Percentiles rank a stretch among this genome's conserved stretches.
Conservation (phyloP, 768 basidiomycete species). For the Fomitopsis serialis region DNA sequence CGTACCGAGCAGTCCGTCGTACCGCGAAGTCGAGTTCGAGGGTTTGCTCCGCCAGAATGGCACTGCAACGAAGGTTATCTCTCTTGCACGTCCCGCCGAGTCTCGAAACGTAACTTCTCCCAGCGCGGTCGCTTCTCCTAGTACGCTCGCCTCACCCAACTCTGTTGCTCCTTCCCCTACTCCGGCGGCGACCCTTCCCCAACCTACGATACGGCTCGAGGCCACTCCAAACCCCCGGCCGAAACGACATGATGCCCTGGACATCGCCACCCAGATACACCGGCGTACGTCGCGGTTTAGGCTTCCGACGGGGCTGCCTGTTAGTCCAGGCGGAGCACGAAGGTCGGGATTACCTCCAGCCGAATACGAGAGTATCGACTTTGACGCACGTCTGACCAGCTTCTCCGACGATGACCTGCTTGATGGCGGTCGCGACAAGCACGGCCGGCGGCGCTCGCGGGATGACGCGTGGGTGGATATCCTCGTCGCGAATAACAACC, state of each 20-base stretch:
- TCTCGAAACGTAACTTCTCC: constrained; percentile 10
- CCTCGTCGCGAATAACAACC: constrained; percentile 53
- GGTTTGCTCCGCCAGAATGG: constrained; percentile 56
- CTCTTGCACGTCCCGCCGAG: constrained; percentile 14
- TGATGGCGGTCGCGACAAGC: constrained; percentile 28
- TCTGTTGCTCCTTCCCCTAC: neutral
- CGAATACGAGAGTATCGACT: constrained; percentile 79
- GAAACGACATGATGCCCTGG: neutral
- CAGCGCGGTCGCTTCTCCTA: constrained; percentile 26
- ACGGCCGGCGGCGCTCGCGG: constrained; percentile 35
- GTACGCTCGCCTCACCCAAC: too few species aligned
- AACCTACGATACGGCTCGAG: constrained; percentile 1
- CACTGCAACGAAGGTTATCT: constrained; percentile 36
- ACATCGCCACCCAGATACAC: neutral
- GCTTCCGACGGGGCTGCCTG: constrained; percentile 44
- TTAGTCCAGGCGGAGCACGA: constrained; percentile 46
- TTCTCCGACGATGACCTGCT: constrained; percentile 40
- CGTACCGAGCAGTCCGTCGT: constrained; percentile 46
- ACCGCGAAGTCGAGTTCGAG: constrained; percentile 77
- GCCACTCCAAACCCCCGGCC: neutral
- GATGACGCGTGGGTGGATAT: constrained; percentile 91
- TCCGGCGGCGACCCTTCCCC: neutral
- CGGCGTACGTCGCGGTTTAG: constrained; percentile 1
- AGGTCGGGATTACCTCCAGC: constrained; percentile 54
- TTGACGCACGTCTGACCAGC: constrained; percentile 74